These are phyloP conservation scores for Withania somnifera DNA, from an alignment of 305 asterid genomes.

Conservation along the genomic window DNA sequence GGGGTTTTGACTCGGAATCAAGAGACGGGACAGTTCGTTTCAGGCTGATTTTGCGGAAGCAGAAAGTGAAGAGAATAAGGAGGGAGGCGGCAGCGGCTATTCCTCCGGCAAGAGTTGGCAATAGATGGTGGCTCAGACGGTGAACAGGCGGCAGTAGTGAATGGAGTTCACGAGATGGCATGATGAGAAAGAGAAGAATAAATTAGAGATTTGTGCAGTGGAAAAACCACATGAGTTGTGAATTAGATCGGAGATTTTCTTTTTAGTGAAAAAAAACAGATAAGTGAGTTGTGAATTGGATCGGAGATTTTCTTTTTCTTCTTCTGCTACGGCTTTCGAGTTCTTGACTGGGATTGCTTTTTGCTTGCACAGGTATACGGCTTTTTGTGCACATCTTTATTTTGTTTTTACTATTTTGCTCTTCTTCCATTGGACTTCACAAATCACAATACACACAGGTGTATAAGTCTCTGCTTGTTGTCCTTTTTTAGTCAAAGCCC, in stretches of 20 bases:
- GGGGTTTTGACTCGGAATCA: slow-evolving; percentile 45
- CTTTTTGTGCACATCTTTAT: slow-evolving; percentile 5
- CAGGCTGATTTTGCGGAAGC: slow-evolving; percentile 48
- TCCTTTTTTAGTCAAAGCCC: slow-evolving; percentile 1
- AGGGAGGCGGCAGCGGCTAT: slow-evolving; percentile 57
- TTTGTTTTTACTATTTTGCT: neutral
- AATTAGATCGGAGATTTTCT: neutral
- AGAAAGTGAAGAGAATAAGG: slow-evolving; percentile 42
- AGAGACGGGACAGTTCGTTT: slow-evolving; percentile 75
- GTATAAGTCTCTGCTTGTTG: neutral
- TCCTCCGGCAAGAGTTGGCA: slow-evolving; percentile 60
- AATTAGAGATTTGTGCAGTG: neutral
- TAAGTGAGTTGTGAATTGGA: neutral
- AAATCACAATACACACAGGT: neutral
- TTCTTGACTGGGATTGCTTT: neutral
- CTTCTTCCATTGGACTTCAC: neutral
- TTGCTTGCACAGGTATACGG: neutral
- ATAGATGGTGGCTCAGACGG: slow-evolving; percentile 19
- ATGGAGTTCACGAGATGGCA: slow-evolving; percentile 69
- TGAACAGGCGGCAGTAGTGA: slow-evolving; percentile 11
- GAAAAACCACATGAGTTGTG: neutral
- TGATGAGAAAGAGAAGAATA: slow-evolving; percentile 4
- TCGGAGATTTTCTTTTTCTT: neutral
- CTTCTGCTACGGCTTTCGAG: neutral
- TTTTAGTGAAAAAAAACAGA: too few relatives aligned